phyloP scores from a whole-genome alignment of 2,329 filamentous ascomycete species.

The Zasmidium cellare region DNA sequence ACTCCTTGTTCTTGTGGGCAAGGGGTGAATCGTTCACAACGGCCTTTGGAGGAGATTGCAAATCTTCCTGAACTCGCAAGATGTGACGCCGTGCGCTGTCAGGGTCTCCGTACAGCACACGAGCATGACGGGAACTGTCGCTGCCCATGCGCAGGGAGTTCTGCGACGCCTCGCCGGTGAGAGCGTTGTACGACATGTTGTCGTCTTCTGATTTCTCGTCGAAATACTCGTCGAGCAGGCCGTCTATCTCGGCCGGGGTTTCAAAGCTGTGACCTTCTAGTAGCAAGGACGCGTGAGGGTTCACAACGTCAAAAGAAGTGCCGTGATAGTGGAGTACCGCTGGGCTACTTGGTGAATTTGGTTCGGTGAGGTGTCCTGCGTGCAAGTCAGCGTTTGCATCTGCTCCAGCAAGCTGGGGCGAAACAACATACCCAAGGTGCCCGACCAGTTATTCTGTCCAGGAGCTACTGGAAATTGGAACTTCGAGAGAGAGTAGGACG shows the following conservation, averaged over 20 bases:
- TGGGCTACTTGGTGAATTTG: constrained; percentile 24
- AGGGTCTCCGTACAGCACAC: constrained; percentile 28
- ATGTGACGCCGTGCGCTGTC: constrained; percentile 31
- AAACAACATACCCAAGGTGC: constrained; percentile 28
- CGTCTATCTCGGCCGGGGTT: constrained; percentile 36
- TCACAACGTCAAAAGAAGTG: constrained; percentile 36
- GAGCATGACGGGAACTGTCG: constrained; percentile 19
- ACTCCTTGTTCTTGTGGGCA: not conserved
- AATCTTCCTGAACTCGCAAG: constrained; percentile 19
- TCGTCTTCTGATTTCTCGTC: constrained; percentile 11
- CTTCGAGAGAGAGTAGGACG: constrained; percentile 28
- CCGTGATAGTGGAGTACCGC: constrained; percentile 33
- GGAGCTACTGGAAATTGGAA: constrained; percentile 33
- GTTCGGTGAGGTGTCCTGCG: constrained; percentile 22
- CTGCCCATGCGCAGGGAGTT: constrained; percentile 12
- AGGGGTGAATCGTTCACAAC: constrained; percentile 8
- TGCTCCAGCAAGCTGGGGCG: not conserved
- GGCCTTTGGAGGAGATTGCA: constrained; percentile 12
- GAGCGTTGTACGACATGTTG: constrained; percentile 11
- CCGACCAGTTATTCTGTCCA: constrained; percentile 26
- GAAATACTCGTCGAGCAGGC: constrained; percentile 35
- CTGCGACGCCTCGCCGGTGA: constrained; percentile 20
- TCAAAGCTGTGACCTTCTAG: constrained; percentile 29
- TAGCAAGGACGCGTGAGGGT: constrained; percentile 36
- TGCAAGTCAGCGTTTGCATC: constrained; percentile 12